A percentile compares a stretch with the other conserved stretches of the same genome.
phyloP scores from a whole-genome alignment of 2,329 filamentous ascomycete genomes.

The Colletotrichum cuscutae region DNA sequence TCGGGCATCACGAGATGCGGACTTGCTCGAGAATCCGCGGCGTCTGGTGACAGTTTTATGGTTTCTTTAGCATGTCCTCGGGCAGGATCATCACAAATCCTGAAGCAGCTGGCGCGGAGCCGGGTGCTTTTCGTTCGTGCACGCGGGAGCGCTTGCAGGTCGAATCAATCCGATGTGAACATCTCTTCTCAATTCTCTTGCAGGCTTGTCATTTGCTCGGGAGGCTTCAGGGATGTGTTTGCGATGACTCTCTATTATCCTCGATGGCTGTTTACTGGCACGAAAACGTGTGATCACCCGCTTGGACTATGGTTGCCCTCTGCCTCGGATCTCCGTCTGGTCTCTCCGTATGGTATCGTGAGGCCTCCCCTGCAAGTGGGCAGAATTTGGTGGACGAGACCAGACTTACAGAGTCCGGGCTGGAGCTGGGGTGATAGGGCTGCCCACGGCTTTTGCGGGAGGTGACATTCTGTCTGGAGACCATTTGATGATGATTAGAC shows the following conservation, averaged over 20 bases:
- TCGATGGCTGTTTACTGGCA: neutral
- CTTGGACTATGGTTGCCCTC: neutral
- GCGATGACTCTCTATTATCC: neutral
- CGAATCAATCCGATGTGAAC: neutral
- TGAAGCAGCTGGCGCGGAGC: neutral
- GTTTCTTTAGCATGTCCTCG: neutral
- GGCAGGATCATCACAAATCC: neutral
- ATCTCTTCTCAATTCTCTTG: too few species aligned
- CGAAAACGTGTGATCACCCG: conserved; percentile 12
- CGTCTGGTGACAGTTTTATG: neutral
- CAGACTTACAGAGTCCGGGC: neutral
- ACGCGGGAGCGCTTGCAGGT: neutral
- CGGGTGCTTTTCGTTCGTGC: neutral
- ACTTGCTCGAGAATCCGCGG: neutral
- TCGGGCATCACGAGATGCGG: neutral
- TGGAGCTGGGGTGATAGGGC: neutral
- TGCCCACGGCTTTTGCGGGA: neutral
- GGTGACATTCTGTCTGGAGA: neutral
- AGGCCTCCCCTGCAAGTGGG: neutral
- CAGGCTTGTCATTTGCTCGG: too few species aligned
- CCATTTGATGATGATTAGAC: neutral
- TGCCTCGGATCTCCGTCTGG: neutral
- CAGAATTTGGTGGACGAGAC: neutral
- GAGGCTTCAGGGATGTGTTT: too few species aligned
- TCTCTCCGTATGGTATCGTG: neutral